Evolutionary conservation across 805 yeast species (phyloP), one percentile per base, ranked within the genome.

Genomic region (Komagataella phaffii): DNA sequence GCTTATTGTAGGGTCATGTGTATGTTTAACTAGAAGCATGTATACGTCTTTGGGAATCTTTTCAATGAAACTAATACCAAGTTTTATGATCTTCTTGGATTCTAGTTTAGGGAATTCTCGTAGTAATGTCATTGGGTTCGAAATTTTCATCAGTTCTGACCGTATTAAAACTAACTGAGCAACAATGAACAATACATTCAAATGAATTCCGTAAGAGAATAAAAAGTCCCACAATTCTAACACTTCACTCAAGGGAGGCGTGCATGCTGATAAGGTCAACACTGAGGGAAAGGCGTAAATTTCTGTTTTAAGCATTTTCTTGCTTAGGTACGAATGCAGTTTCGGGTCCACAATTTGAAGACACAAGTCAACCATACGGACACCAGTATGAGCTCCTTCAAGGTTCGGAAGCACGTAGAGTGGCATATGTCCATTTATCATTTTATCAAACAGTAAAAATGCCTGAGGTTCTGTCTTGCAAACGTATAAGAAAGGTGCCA

Each of bases 171-270:
- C 80, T 19, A 89, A 67, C 62, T 87, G 96, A 1, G 96, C 91
- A 7, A 88, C 87, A 2, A 89, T 79, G 57, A 88, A 85, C 44
- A 90, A 69, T 24, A 90, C 76, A 65, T 90, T 89, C 81, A 88
- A 75, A 60, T 90, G 96, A 17, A 85, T 79, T 0, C 97, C 97
- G 59, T 87, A 89, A 3, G 96, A 95, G 65, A 89, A 85, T 58
- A 88, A 67, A 57, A 89, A 85, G 63, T 89, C 97, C 97, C 97
- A 89, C 17, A 89, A 71, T 53, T 80, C 77, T 44, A 89, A 66
- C 1, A 86, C 85, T 55, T 89, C 88, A 36, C 71, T 68, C 47
- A 90, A 69, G 0, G 96, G 90, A 7, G 95, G 95, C 5, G 95
- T 88, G 59, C 96, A 87, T 2, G 96, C 91, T 52, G 90, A 81